Conservation (phyloP, 2,329 filamentous ascomycete genomes). For the Xylaria sp. region DNA sequence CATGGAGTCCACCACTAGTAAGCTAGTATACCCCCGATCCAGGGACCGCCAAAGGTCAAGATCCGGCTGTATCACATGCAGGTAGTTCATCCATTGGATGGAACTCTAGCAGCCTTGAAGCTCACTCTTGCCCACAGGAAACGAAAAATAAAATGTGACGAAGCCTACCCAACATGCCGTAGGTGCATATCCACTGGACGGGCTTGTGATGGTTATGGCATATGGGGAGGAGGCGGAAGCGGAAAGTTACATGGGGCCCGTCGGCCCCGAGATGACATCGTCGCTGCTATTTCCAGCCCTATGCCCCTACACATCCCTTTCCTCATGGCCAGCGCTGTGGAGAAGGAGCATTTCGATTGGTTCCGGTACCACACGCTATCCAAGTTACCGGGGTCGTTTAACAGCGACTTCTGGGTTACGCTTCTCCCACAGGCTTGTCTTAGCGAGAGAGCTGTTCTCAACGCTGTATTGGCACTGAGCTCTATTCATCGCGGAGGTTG, state of each 20-base stretch:
- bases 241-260: neutral
- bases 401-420: neutral
- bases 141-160: slow-evolving; percentile 10
- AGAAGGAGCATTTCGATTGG: slow-evolving; percentile 13
- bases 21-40: neutral
- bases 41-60: neutral
- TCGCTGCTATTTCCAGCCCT: neutral
- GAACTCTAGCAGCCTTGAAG: neutral
- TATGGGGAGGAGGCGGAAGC: slow-evolving; percentile 4
- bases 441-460: neutral
- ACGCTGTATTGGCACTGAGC: neutral
- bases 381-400: slow-evolving; percentile 8
- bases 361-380: neutral
- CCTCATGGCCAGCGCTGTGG: neutral
- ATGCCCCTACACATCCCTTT: neutral
- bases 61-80: slow-evolving; percentile 11
- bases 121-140: neutral
- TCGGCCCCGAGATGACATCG: no score
- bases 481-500: neutral
- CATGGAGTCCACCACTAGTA: neutral
- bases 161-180: neutral
- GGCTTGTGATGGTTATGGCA: slow-evolving; percentile 3
- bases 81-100: neutral
- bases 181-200: neutral
- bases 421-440: slow-evolving; percentile 8